Evolutionary conservation across 1,139 yeast species (phyloP), one percentile per base, ranked within the genome.

Genomic region (Suhomyces yuchorum): DNA sequence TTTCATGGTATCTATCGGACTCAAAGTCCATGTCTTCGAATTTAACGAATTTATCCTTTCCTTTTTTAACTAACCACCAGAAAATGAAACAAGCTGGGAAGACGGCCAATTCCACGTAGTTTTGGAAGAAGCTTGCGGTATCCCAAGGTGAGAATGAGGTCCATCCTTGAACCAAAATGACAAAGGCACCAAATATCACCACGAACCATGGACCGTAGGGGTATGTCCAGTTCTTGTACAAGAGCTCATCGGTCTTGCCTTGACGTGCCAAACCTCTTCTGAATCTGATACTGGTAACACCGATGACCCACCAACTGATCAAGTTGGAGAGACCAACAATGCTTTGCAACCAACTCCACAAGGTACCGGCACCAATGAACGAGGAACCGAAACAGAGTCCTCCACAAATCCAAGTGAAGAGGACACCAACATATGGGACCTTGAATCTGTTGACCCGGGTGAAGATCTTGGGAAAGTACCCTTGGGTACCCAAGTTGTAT

Each of bases 21-120:
- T 78, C 85, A 45, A 83, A 79, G 59, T 84, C 88, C 85, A 83
- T 82, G 19, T 81, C 84, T 47, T 71, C 74, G 5, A 67, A 62
- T 43, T 67, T 70, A 9, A 78, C 75, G 57, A 79, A 76, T 49
- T 66, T 68, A 49, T 83, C 85, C 47, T 67, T 66, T 4, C 73
- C 71, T 46, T 74, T 68, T 52, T 67, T 77, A 47, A 66, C 68
- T 40, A 73, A 56, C 79, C 84, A 80, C 77, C 77, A 73, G 42
- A 66, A 49, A 3, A 66, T 18, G 54, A 70, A 73, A 22, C 68
- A 58, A 7, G 61, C 42, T 23, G 77, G 77, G 62, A 73, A 72
- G 6, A 73, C 69, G 3, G 66, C 68, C 43, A 73, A 61, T 50
- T 72, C 78, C 43, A 73, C 57, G 51, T 73, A 73, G 6, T 65